A percentile compares a stretch with the other conserved stretches of the same genome.
Evolutionary conservation across 2,329 filamentous ascomycete genomes (phyloP).

Genomic region (Exophiala dermatitidis): DNA sequence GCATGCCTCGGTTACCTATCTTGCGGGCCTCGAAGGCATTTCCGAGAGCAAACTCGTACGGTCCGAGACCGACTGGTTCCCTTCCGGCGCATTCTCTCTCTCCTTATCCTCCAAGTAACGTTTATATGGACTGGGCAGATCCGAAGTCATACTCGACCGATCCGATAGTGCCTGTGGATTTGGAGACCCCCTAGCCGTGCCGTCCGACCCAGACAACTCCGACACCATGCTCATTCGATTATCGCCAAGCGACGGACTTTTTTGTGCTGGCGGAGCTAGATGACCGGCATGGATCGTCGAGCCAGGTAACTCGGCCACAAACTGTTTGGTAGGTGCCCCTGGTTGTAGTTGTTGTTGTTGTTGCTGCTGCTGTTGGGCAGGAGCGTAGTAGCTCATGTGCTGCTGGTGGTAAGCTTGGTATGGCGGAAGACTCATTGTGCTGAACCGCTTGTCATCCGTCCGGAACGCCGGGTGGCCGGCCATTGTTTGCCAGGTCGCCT

Average conservation of each 20-base stretch:
- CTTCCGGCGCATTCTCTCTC: neutral
- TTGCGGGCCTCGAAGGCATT: conserved; percentile 8
- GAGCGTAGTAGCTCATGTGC: conserved; percentile 1
- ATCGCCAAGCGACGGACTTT: conserved; percentile 1
- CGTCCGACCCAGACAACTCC: conserved; percentile 16
- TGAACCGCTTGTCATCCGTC: conserved; percentile 14
- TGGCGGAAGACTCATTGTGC: conserved; percentile 7
- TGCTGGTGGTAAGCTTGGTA: conserved; percentile 11
- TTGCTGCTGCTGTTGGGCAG: neutral
- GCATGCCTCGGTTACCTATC: neutral
- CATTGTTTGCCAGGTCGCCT: conserved; percentile 17
- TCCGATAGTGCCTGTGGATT: conserved; percentile 15
- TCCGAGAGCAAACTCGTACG: conserved; percentile 17
- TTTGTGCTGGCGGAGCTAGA: conserved; percentile 3
- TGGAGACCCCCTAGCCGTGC: conserved; percentile 11
- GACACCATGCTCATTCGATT: conserved; percentile 19
- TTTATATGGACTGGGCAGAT: conserved; percentile 5
- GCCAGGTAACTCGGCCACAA: conserved; percentile 22
- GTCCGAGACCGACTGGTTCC: conserved; percentile 11
- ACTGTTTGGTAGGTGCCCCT: conserved; percentile 15
- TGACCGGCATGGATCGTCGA: conserved; percentile 16
- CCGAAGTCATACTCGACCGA: conserved; percentile 6
- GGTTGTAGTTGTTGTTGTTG: conserved; percentile 4
- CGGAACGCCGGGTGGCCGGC: conserved; percentile 22
- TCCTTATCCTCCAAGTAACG: neutral